Conservation (phyloP, 2,329 filamentous ascomycete species). For the Pseudocercospora fijiensis region DNA sequence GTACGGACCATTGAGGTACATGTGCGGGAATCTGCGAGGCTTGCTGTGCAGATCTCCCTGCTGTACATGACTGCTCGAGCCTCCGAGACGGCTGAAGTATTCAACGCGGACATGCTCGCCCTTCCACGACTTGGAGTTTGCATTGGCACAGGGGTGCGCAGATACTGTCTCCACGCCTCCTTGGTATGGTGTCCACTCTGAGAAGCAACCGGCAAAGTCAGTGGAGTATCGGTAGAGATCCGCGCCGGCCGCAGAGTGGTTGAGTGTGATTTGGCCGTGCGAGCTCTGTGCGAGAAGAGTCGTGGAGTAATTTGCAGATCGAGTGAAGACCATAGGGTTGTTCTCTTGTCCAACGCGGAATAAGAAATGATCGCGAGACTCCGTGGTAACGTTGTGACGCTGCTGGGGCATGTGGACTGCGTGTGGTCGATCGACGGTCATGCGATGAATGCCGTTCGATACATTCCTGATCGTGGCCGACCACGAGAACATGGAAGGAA, state of each 20-base stretch:
- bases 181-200: conserved; percentile 55
- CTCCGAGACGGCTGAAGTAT: conserved; percentile 59
- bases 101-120: conserved; percentile 62
- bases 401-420: conserved; percentile 35
- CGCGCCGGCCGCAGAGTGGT: conserved; percentile 59
- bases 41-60: conserved; percentile 53
- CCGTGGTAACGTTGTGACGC: conserved; percentile 45
- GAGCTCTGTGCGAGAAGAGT: conserved; percentile 25
- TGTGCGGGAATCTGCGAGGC: conserved; percentile 56
- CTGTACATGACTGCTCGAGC: conserved; percentile 59
- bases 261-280: conserved; percentile 21
- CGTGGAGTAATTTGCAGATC: conserved; percentile 56
- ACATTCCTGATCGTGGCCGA: conserved; percentile 55
- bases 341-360: conserved; percentile 56
- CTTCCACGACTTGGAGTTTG: conserved; percentile 54
- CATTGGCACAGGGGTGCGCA: conserved; percentile 54
- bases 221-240: conserved; percentile 61
- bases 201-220: conserved; percentile 59
- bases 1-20: conserved; percentile 61
- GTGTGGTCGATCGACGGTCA: conserved; percentile 57
- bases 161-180: conserved; percentile 50
- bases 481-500: conserved; percentile 56
- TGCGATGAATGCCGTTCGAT: conserved; percentile 58
- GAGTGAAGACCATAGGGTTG: conserved; percentile 60
- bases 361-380: conserved; percentile 58